phyloP scores from a whole-genome alignment of 768 basidiomycete genomes.

The Goffeauzyma gilvescens region DNA sequence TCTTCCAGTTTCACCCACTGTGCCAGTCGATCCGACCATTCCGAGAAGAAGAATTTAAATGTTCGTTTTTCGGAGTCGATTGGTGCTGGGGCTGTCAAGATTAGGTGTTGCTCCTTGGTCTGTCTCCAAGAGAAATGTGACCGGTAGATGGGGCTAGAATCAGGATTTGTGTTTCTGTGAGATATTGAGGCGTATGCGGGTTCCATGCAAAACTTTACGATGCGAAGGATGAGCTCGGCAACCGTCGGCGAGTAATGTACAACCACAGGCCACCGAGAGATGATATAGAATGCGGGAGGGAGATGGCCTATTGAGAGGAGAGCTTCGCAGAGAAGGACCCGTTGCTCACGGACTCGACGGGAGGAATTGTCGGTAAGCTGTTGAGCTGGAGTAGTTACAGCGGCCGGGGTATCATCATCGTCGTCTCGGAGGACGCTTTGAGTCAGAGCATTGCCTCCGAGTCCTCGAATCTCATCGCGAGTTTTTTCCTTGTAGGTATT shows the following conservation, averaged over 20 bases:
- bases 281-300: slow-evolving; percentile 53
- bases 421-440: slow-evolving; percentile 50
- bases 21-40: slow-evolving; percentile 57
- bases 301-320: slow-evolving; percentile 74
- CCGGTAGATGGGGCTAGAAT: slow-evolving; percentile 3
- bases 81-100: too few species aligned
- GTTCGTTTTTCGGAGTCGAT: slow-evolving; percentile 53
- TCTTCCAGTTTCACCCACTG: slow-evolving; percentile 48
- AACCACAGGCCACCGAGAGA: slow-evolving; percentile 70
- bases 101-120: too few species aligned
- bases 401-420: slow-evolving; percentile 4
- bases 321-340: slow-evolving; percentile 54
- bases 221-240: slow-evolving; percentile 65
- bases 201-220: slow-evolving; percentile 49
- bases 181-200: slow-evolving; percentile 40
- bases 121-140: too few species aligned
- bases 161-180: neutral
- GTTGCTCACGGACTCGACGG: slow-evolving; percentile 32
- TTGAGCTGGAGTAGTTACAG: slow-evolving; percentile 25
- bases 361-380: slow-evolving; percentile 35
- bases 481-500: slow-evolving; percentile 49
- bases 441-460: slow-evolving; percentile 57
- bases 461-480: slow-evolving; percentile 45
- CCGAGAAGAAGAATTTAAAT: slow-evolving; percentile 78
- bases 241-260: slow-evolving; percentile 62